These are phyloP conservation scores for Euphorbia schlechtendalii DNA, from an alignment of 441 rosid species.

Conservation along the genomic window DNA sequence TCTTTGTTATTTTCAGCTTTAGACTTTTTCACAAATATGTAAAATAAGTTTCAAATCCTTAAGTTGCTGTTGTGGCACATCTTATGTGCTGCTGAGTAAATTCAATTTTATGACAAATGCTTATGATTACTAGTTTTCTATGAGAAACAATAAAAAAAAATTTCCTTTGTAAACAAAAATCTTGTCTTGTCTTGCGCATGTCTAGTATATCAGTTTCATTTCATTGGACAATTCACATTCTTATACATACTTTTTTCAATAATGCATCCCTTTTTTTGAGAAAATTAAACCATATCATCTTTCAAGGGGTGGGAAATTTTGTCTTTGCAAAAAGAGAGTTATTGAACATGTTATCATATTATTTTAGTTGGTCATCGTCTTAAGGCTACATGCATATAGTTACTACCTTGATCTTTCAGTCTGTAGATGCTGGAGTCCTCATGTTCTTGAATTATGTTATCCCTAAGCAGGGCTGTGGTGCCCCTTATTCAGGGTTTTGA, in stretches of 20 bases:
- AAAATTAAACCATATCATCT: neutral
- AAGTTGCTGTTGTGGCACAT: neutral
- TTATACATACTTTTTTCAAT: neutral
- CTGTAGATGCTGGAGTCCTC: constrained; percentile 34
- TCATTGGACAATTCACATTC: neutral
- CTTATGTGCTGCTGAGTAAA: neutral
- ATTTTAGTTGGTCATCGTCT: neutral
- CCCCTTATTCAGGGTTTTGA: constrained; percentile 99
- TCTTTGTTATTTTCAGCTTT: neutral
- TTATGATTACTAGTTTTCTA: neutral
- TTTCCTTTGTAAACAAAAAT: neutral
- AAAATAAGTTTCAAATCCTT: neutral
- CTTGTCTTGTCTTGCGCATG: neutral
- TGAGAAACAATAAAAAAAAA: too few relatives aligned
- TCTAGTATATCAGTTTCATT: neutral
- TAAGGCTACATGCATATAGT: constrained; percentile 12
- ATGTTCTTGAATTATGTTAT: constrained; percentile 38
- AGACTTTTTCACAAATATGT: neutral
- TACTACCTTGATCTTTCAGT: neutral
- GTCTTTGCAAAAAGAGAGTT: neutral
- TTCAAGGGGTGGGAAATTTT: neutral
- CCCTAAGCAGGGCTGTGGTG: constrained; percentile 95
- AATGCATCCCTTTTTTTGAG: neutral
- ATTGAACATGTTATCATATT: neutral
- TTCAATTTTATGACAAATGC: neutral